Conservation (phyloP, 768 basidiomycete species). For the Tulasnella sp. region DNA sequence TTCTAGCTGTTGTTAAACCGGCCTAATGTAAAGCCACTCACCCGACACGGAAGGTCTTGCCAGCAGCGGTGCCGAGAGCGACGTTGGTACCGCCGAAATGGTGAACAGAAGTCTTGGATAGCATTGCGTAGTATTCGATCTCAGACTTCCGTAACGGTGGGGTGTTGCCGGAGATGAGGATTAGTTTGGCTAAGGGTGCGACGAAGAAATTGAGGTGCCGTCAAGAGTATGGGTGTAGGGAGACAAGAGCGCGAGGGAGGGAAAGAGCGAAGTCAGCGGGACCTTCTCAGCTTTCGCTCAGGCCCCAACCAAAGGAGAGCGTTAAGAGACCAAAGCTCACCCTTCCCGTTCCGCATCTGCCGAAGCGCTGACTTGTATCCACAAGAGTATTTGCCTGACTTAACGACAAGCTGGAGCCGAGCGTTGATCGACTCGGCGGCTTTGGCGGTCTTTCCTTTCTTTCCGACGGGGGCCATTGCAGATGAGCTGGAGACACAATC, state of each 20-base stretch:
- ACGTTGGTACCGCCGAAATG: slow-evolving; percentile 98
- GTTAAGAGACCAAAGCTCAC: slow-evolving; percentile 45
- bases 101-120: slow-evolving; percentile 98
- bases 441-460: slow-evolving; percentile 92
- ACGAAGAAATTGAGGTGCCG: background rate
- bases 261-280: slow-evolving; percentile 54
- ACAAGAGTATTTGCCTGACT: slow-evolving; percentile 94
- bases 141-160: slow-evolving; percentile 98
- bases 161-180: slow-evolving; percentile 98
- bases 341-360: slow-evolving; percentile 96
- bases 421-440: slow-evolving; percentile 89
- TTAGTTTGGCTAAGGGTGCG: slow-evolving; percentile 72
- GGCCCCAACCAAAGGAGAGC: slow-evolving; percentile 54
- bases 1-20: background rate
- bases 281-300: slow-evolving; percentile 99
- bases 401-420: slow-evolving; percentile 90
- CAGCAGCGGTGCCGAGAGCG: slow-evolving; percentile 96
- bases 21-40: slow-evolving; percentile 33
- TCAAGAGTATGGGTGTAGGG: background rate
- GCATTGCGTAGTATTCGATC: slow-evolving; percentile 99
- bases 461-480: slow-evolving; percentile 77
- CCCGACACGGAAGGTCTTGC: slow-evolving; percentile 99
- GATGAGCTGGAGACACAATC: background rate
- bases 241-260: slow-evolving; percentile 24
- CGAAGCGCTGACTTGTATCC: slow-evolving; percentile 99